Conservation (phyloP, 257 asterid species). For the Eucommia ulmoides region DNA sequence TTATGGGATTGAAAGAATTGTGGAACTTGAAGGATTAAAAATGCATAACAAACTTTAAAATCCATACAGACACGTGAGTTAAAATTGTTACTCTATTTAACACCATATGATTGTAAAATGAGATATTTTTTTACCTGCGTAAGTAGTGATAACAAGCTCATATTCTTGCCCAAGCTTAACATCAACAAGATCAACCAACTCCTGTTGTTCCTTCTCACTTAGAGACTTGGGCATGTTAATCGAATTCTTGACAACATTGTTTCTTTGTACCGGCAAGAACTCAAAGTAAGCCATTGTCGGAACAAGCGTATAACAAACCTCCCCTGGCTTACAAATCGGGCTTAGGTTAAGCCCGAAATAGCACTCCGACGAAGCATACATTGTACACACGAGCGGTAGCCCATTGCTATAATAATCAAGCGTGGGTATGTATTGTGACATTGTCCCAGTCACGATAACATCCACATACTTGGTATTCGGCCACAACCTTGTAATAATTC, state of each 20-base stretch:
- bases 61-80: too few relatives aligned
- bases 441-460: conserved; percentile 32
- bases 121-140: conserved; percentile 33
- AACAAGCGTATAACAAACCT: conserved; percentile 30
- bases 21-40: too few relatives aligned
- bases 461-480: conserved; percentile 30
- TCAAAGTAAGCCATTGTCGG: conserved; percentile 37
- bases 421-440: conserved; percentile 32
- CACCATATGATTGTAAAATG: too few relatives aligned
- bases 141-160: conserved; percentile 33
- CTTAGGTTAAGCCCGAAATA: conserved; percentile 31
- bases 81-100: too few relatives aligned
- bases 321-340: conserved; percentile 30
- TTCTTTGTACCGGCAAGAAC: conserved; percentile 22
- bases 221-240: conserved; percentile 2
- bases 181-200: conserved; percentile 26
- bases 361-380: conserved; percentile 33
- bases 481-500: conserved; percentile 28
- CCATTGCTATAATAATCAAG: conserved; percentile 32
- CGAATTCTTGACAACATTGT: conserved; percentile 2
- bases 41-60: too few relatives aligned
- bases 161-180: conserved; percentile 27
- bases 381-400: conserved; percentile 30
- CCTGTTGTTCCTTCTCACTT: conserved; percentile 7
- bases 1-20: too few relatives aligned